A percentile compares a stretch with the other conserved stretches of the same genome.
phyloP scores from a whole-genome alignment of 345 rosid genomes.

The Citrus maxima region DNA sequence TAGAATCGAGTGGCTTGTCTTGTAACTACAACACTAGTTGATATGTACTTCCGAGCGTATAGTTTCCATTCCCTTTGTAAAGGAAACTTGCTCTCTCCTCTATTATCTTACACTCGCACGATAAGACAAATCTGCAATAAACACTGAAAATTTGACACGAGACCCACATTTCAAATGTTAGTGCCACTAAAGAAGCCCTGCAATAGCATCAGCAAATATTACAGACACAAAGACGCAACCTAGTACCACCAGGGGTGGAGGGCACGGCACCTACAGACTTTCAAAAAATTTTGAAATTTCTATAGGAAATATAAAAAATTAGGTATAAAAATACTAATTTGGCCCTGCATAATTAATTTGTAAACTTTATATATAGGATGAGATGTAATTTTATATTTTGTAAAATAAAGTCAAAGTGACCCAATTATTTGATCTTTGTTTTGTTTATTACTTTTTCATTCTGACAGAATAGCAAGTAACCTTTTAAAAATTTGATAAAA shows the following conservation, averaged over 20 bases:
- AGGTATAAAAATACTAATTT: too few relatives aligned
- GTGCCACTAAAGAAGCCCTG: neutral
- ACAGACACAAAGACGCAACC: neutral
- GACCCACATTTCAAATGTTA: neutral
- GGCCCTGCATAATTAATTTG: too few relatives aligned
- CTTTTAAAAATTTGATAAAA: too few relatives aligned
- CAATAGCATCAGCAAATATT: neutral
- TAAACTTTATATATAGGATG: too few relatives aligned
- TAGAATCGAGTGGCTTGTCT: constrained; percentile 7
- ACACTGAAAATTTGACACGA: neutral
- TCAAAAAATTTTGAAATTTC: too few relatives aligned
- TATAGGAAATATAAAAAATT: too few relatives aligned
- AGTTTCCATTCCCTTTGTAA: neutral
- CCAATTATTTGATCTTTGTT: too few relatives aligned
- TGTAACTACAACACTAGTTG: constrained; percentile 5
- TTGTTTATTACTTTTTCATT: too few relatives aligned
- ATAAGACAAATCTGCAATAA: neutral
- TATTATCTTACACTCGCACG: neutral
- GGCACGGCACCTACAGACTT: too few relatives aligned
- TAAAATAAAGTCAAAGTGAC: too few relatives aligned
- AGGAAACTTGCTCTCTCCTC: neutral
- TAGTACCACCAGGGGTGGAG: neutral
- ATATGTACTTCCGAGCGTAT: neutral
- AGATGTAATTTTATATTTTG: too few relatives aligned
- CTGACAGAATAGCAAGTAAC: too few relatives aligned